phyloP scores from a whole-genome alignment of 2,329 filamentous ascomycete genomes.

The Aspergillus sergii region DNA sequence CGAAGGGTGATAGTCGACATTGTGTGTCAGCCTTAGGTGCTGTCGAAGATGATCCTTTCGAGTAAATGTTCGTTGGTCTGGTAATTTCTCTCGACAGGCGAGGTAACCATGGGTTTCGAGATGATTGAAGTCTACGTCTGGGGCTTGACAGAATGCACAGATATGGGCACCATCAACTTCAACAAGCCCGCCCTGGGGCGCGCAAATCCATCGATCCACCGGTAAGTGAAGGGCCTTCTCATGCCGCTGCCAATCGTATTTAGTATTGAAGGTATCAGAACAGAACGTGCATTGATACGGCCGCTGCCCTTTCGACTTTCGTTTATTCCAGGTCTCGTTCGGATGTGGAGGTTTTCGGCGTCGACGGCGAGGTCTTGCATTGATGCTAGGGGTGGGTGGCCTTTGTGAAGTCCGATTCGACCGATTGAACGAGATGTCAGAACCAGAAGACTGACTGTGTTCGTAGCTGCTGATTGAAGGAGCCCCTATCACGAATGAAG shows the following conservation, averaged over 20 bases:
- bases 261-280: conserved; percentile 47
- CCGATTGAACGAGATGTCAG: conserved; percentile 46
- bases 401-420: conserved; percentile 3
- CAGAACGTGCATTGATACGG: conserved; percentile 49
- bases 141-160: conserved; percentile 3
- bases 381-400: conserved; percentile 15
- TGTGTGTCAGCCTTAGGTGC: conserved; percentile 58
- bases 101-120: conserved; percentile 58
- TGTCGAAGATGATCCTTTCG: conserved; percentile 61
- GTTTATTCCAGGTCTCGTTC: not conserved
- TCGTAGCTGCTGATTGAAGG: conserved; percentile 55
- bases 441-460: conserved; percentile 54
- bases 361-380: conserved; percentile 8
- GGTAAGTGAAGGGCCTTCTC: conserved; percentile 51
- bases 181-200: conserved; percentile 41
- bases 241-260: conserved; percentile 52
- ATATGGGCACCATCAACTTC: conserved; percentile 29
- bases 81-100: conserved; percentile 58
- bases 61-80: conserved; percentile 60
- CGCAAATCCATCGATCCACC: conserved; percentile 59
- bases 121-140: conserved; percentile 44
- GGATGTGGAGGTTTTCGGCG: conserved; percentile 31
- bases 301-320: not conserved
- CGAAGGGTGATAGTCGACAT: conserved; percentile 50
- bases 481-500: conserved; percentile 49